Evolutionary conservation across 495 filamentous ascomycete genomes (phyloP).

Genomic region (Neurospora sp.): DNA sequence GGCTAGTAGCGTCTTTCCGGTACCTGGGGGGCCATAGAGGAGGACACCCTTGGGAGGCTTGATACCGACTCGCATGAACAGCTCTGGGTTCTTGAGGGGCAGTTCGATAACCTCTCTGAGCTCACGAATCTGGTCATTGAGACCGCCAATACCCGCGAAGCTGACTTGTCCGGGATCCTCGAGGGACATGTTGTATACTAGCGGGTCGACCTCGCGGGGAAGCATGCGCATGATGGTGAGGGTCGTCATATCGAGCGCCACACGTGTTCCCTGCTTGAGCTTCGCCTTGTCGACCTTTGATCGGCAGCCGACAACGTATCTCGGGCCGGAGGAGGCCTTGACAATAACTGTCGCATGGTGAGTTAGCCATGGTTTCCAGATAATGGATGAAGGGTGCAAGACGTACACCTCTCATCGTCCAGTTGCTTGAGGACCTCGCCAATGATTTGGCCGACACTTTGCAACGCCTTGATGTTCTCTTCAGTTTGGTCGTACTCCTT

Average conservation of each 20-base stretch:
- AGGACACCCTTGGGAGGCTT: conserved; percentile 98
- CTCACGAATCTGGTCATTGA: conserved; percentile 98
- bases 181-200: conserved; percentile 99
- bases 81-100: conserved; percentile 95
- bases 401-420: conserved; percentile 95
- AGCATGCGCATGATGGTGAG: conserved; percentile 99
- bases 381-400: background rate
- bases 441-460: conserved; percentile 99
- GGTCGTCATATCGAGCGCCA: conserved; percentile 99
- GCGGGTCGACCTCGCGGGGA: conserved; percentile 92
- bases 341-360: conserved; percentile 38
- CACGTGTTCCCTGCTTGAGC: conserved; percentile 95
- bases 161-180: conserved; percentile 97
- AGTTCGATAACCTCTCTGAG: conserved; percentile 96
- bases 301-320: conserved; percentile 97
- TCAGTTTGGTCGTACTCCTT: conserved; percentile 94
- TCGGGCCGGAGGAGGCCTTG: conserved; percentile 92
- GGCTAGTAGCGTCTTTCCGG: conserved; percentile 92
- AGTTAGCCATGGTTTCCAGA: background rate
- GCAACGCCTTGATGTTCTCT: conserved; percentile 98
- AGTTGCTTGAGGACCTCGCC: conserved; percentile 98
- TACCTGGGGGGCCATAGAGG: conserved; percentile 95
- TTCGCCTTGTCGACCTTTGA: conserved; percentile 96
- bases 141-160: conserved; percentile 96
- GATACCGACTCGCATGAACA: conserved; percentile 95